A percentile compares a stretch with the other conserved stretches of the same genome.
Evolutionary conservation across 306 rosid genomes (phyloP).

Genomic region (Ormosia emarginata): DNA sequence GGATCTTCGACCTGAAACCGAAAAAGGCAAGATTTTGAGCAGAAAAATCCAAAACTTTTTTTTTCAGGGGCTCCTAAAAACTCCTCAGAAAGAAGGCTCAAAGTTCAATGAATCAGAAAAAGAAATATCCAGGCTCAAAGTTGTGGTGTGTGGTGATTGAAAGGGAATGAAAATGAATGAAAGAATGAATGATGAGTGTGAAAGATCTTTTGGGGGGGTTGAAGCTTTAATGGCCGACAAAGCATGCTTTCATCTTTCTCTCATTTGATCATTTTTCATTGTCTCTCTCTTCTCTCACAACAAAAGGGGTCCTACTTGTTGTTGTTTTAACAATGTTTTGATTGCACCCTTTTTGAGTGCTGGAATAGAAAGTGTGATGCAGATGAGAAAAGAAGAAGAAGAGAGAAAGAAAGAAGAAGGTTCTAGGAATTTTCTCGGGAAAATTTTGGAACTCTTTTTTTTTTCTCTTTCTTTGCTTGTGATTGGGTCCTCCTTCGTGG

Average conservation of each 20-base stretch:
- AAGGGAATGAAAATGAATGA: constrained; percentile 11
- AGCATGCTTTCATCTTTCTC: constrained; percentile 49
- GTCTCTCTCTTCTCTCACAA: constrained; percentile 2
- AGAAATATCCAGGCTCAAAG: constrained; percentile 26
- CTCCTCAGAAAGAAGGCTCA: background rate
- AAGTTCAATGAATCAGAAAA: constrained; percentile 34
- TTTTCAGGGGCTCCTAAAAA: background rate
- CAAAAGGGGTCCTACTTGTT: constrained; percentile 1
- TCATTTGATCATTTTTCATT: constrained; percentile 10
- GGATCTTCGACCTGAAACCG: constrained; percentile 48
- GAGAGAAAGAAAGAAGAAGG: background rate
- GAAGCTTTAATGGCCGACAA: constrained; percentile 78
- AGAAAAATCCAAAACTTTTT: constrained; percentile 28
- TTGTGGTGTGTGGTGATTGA: background rate
- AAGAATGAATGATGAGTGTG: constrained; percentile 11
- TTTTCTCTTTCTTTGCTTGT: background rate
- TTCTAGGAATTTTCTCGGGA: background rate
- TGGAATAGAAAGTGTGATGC: constrained; percentile 30
- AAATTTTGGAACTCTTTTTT: background rate
- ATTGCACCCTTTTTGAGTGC: constrained; percentile 16
- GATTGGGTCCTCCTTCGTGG: background rate
- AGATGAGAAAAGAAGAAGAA: background rate
- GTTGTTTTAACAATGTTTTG: background rate
- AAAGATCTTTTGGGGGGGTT: constrained; percentile 22
- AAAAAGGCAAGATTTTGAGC: constrained; percentile 30